Evolutionary conservation across 2,329 filamentous ascomycete genomes (phyloP), one percentile per base, ranked within the genome.

Genomic region (Aureobasidium sp.): DNA sequence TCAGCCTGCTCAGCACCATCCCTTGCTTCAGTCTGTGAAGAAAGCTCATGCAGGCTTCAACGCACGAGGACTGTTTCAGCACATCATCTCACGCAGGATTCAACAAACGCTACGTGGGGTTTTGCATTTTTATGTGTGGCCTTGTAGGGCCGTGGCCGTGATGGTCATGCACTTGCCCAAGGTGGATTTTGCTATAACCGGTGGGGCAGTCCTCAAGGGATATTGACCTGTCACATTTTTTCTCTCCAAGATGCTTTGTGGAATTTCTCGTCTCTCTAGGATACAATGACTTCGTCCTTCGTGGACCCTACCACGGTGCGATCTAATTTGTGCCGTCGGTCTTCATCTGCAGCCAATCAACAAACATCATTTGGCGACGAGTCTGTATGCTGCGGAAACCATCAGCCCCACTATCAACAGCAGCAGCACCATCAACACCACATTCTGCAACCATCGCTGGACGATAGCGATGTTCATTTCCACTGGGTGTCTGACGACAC

Each of bases 221-320:
- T 41, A 34, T 34, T 60, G 57, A 60, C 36, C 57, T 60, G 57
- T 60, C 57, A 60, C 57, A 31, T 42, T 60, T 41, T 60, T 48
- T 48, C 15, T 41, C 37, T 20, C 34, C 22, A 59, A 48, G 20
- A 59, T 59, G 55, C 29, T 48, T 39, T 44, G 55, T 39, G 55
- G 55, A 39, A 36, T 34, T n/a, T 20, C 29, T 37, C 39, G n/a
- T 47, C 44, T 34, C 8, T 51, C 14, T 60, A 31, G 15, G 22
- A 51, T 60, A 34, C 57, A 60, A 60, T 60, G 57, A 60, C 45
- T 60, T 60, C 57, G 57, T 60, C 57, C 36, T 60, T 39, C n/a
- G 44, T 41, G 45, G 57, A 51, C 25, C 45, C 57, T 31, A 31
- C 44, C 27, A 51, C 57, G 36, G 57, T 60, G 45, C 57, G 44